Base-by-base conservation (phyloP, 2,329 filamentous ascomycete species). In the Cercospora brassicicola region DNA sequence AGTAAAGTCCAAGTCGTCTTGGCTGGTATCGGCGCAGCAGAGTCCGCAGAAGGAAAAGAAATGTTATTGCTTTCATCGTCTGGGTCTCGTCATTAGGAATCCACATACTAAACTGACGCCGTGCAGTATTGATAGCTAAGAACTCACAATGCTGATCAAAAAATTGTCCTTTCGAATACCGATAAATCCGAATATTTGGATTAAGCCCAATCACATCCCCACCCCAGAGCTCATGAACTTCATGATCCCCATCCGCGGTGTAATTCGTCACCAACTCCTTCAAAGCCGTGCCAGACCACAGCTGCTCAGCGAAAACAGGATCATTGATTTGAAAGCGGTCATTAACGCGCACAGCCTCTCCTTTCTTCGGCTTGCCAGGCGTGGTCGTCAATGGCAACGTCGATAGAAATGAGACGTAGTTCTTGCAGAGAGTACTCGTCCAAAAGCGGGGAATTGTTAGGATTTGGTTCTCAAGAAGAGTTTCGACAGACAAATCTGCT, bases 1-100 rank as follows among this genome's bases (percentile, higher is more conserved):
- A 97, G 84, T 4, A 97, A 83, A 0, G 94, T 97, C 93, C 94
- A 97, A 0, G 93, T 97, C 4, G 94, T 97, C 74, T 86, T 89
- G 20, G 86, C 89, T 23, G 83, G 82, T 10, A 82, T 74, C 8
- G 81, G 68, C 80, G 79, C n/a, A 78, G 72, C 8, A 77, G 78
- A 30, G 79, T 76, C 31, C 15, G 79, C 74, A 3, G 84, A 80
- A 2, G 83, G 82, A 55, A 95, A 81, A 0, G 81, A 85, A 28
- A 97, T 80, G 64, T 86, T 84, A 77, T 96, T 96, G 62, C 88
- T 91, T 76, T 97, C 94, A 79, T 98, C 94, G 76, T 97, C 92
- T 95, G 75, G 4, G 30, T 5, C 3, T 59, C 3, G 51, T 70
- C 7, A 8, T 8, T 9, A 28, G 30, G 30, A 31, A 31, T 31